Evolutionary conservation across 2,329 filamentous ascomycete species (phyloP).

Genomic region (Fonsecaea pugnacius): DNA sequence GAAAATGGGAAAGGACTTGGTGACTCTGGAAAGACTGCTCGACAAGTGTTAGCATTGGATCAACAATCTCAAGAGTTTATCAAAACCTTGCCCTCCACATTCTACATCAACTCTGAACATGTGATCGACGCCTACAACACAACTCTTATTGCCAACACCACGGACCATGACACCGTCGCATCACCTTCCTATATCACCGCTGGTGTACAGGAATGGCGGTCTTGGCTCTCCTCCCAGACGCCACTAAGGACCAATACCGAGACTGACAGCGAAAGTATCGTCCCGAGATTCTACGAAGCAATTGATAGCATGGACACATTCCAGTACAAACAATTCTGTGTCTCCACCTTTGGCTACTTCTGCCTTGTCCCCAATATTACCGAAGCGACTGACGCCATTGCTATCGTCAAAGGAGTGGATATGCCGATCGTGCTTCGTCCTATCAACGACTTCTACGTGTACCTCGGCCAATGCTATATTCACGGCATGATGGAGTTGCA

Average conservation of each 20-base stretch:
- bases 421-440: slow-evolving; percentile 27
- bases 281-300: slow-evolving; percentile 18
- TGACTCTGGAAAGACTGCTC: background rate
- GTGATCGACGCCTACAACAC: slow-evolving; percentile 19
- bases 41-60: slow-evolving; percentile 10
- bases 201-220: slow-evolving; percentile 19
- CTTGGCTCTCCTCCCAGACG: slow-evolving; percentile 17
- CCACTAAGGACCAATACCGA: background rate
- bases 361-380: slow-evolving; percentile 20
- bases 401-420: slow-evolving; percentile 22
- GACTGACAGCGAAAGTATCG: background rate
- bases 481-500: slow-evolving; percentile 28
- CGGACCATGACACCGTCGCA: slow-evolving; percentile 15
- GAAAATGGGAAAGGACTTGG: background rate
- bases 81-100: background rate
- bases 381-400: slow-evolving; percentile 17
- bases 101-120: slow-evolving; percentile 25
- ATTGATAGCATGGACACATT: slow-evolving; percentile 22
- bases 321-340: slow-evolving; percentile 19
- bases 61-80: slow-evolving; percentile 4
- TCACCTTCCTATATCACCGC: slow-evolving; percentile 12
- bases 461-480: slow-evolving; percentile 26
- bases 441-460: slow-evolving; percentile 15
- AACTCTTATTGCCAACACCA: slow-evolving; percentile 24
- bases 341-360: slow-evolving; percentile 19